Evolutionary conservation across 2,329 filamentous ascomycete species (phyloP).

Genomic region (Aureobasidium lini): DNA sequence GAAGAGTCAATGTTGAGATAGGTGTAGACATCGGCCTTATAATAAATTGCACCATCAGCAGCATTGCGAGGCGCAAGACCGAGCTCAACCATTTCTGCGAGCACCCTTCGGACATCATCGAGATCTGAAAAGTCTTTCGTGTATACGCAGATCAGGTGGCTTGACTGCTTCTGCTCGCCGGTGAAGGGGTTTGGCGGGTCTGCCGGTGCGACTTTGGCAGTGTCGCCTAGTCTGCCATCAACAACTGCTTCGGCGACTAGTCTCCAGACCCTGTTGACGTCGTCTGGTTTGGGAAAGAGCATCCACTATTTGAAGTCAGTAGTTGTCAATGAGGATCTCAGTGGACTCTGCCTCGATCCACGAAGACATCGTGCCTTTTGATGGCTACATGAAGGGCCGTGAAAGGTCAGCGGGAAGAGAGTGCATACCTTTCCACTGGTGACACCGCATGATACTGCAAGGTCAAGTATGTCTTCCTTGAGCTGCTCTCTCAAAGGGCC

Average conservation of each 20-base stretch:
- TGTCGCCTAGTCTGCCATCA: conserved; percentile 61
- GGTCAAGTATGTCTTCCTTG: conserved; percentile 49
- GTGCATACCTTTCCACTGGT: conserved; percentile 56
- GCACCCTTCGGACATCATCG: conserved; percentile 60
- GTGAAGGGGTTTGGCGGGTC: conserved; percentile 31
- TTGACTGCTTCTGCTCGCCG: conserved; percentile 26
- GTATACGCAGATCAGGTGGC: conserved; percentile 65
- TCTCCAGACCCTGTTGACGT: conserved; percentile 59
- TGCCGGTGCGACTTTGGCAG: conserved; percentile 63
- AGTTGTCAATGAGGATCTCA: not conserved
- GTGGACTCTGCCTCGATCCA: too few species aligned
- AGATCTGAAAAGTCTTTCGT: conserved; percentile 65
- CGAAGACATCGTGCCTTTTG: too few species aligned
- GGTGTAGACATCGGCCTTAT: conserved; percentile 61
- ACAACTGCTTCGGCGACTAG: conserved; percentile 59
- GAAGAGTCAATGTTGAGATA: conserved; percentile 34
- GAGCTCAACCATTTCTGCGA: conserved; percentile 43
- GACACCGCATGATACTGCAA: conserved; percentile 54
- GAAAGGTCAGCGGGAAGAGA: not conserved
- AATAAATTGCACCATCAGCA: conserved; percentile 53
- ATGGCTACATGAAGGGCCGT: not conserved
- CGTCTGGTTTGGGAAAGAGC: conserved; percentile 52
- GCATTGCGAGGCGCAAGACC: conserved; percentile 44
- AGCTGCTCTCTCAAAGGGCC: conserved; percentile 36
- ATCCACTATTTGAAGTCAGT: conserved; percentile 53